Evolutionary conservation across 1,284 basidiomycete genomes (phyloP).

Genomic region (Neolentinus lepideus): DNA sequence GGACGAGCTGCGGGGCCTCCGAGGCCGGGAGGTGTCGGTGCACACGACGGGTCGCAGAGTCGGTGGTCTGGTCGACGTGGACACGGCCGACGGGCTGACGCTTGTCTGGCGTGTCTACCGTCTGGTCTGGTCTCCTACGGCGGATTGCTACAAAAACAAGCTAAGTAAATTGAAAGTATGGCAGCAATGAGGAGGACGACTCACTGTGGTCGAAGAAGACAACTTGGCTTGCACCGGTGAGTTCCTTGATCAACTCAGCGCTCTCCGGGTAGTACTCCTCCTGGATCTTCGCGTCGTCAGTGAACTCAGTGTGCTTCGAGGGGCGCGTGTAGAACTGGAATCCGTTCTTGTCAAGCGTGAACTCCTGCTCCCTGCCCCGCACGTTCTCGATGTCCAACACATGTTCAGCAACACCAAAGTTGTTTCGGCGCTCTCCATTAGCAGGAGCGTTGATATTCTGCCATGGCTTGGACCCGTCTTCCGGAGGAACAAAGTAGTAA

Average conservation of each 20-base stretch:
- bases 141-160: conserved; percentile 30
- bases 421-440: conserved; percentile 13
- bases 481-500: conserved; percentile 23
- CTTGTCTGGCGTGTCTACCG: conserved; percentile 31
- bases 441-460: conserved; percentile 19
- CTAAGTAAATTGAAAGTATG: neutral
- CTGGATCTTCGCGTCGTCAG: conserved; percentile 39
- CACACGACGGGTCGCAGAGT: conserved; percentile 41
- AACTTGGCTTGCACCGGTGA: conserved; percentile 52
- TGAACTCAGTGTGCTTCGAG: conserved; percentile 36
- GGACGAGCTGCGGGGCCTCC: conserved; percentile 37
- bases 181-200: conserved; percentile 14
- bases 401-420: conserved; percentile 15
- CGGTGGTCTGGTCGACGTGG: conserved; percentile 54
- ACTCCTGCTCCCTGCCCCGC: conserved; percentile 41
- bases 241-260: conserved; percentile 47
- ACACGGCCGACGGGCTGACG: conserved; percentile 42
- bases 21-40: conserved; percentile 43
- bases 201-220: conserved; percentile 61
- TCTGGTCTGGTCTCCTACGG: conserved; percentile 29
- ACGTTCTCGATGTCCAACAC: conserved; percentile 45
- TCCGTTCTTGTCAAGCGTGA: conserved; percentile 45
- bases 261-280: conserved; percentile 56
- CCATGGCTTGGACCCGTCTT: conserved; percentile 24
- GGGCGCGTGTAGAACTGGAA: conserved; percentile 41